Evolutionary conservation across 73 alveolate genomes (phyloP), one percentile per base, ranked within the genome.

Genomic region (Paraurostyla sp.): DNA sequence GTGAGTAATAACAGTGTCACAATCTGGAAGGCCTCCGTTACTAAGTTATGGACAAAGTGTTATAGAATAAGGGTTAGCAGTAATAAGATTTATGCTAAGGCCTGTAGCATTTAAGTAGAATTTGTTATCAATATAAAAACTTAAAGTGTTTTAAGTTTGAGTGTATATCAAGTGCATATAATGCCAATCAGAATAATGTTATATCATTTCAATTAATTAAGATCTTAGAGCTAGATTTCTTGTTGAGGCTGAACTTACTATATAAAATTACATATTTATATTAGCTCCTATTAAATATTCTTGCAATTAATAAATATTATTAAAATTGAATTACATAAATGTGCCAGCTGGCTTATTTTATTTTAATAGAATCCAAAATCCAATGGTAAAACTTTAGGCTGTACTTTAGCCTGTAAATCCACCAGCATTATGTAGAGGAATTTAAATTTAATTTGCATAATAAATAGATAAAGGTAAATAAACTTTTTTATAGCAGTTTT

Each of bases 1-100:
- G 42, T 73, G 48, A 18, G 87, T 46, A 43, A 73, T 45, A 15
- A 73, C 71, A 11, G 87, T 73, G 46, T 73, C 49, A 30, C 87
- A 73, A 27, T 73, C 87, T n/a, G 87, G 87, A 30, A 48, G 42
- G 29, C 48, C 16, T n/a, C 38, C 32, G 30, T 27, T 27, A 43
- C 6, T 43, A 25, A 9, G 30, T 45, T 73, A 20, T 3, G 87
- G 87, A 33, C 87, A 73, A 11, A 73, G 59, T 9, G 71, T 25
- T 18, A 73, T 73, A 1, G 54, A 43, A 50, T 48, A 73, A 2
- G 13, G 43, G 4, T 16, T 3, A 27, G 23, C 18, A 13, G 38
- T 57, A 2, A 46, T 73, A 29, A 42, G 32, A 50, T 42, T 35
- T 32, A 35, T 16, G 35, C 29, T 36, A 23, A 20, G n/a, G 0